Conservation (phyloP, 371 early-diverging fungal species). For the Synchytrium microbalum region DNA sequence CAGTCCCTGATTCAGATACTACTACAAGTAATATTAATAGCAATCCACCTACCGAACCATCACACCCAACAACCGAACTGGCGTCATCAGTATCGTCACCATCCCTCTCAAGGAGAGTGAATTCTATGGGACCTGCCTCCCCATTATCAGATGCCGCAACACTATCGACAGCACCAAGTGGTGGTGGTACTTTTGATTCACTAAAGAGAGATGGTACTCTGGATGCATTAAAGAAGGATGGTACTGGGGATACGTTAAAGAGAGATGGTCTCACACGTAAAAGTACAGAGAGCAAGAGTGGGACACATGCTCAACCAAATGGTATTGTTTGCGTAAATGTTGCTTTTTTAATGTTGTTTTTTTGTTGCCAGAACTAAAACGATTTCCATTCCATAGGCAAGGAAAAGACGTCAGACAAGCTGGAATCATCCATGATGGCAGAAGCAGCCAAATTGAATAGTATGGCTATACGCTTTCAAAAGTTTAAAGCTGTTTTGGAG, state of each 20-base stretch:
- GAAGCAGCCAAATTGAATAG: slow-evolving; percentile 38
- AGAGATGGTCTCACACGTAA: background rate
- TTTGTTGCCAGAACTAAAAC: background rate
- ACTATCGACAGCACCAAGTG: background rate
- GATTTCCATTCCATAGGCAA: background rate
- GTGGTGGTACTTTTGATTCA: background rate
- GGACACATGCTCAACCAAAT: background rate
- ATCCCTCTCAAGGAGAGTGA: background rate
- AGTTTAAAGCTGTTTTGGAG: slow-evolving; percentile 66
- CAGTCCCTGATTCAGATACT: background rate
- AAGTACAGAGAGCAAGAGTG: background rate
- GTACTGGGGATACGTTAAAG: background rate
- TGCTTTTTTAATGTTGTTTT: background rate
- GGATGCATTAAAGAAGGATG: background rate
- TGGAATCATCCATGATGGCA: slow-evolving; percentile 37
- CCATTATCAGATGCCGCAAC: background rate
- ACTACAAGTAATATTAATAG: background rate
- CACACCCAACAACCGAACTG: background rate
- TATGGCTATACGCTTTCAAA: slow-evolving; percentile 39
- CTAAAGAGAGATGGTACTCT: background rate
- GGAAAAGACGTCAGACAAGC: slow-evolving; percentile 1
- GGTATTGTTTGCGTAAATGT: background rate
- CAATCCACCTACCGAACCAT: background rate
- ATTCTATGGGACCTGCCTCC: background rate
- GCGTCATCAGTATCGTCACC: background rate